Base-by-base conservation (phyloP, 768 basidiomycete species). In the Phlebiopsis flavidoalba region DNA sequence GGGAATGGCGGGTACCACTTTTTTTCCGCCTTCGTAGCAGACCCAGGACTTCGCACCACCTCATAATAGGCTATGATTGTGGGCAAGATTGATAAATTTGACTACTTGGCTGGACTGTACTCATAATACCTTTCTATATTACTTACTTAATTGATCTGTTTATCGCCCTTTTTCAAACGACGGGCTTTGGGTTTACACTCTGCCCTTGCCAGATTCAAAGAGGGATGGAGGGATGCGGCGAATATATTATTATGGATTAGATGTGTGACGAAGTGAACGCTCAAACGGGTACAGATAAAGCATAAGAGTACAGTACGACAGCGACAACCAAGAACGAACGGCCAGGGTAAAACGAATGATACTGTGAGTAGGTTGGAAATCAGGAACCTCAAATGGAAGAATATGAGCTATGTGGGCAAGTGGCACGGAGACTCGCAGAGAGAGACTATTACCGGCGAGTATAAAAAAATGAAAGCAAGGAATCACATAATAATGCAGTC, bases 401-500 rank as follows among this genome's bases (percentile, higher is more conserved):
- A 8, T 17, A 12, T 6, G 12, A 43, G 40, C 40, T 2, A 17
- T 43, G 8, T 46, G 45, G 45, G 8, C 45, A 15, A 8, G 8
- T 46, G 19, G 40, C 15, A 46, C 14, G 8, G 45, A 3, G 45
- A 15, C 15, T 31, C 6, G 26, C 6, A 31, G 26, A n/a, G 26
- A 31, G 26, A 31, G 6, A 31, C 26, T 31, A 31, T 31, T 31
- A 31, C 26, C 26, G 26, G 26, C 2, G 26, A 31, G 26, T 6
- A 31, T 31, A 6, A 31, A 6, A 31, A 31, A 2, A 31, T 31
- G 12, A 49, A 24, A 49, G 61, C 15, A 36, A 36, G 45, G 17
- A 17, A 24, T 50, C 40, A 64, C 63, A 64, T 64, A 46, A 64
- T 62, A 21, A 62, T 36, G 43, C 63, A 64, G 35, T 69, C 67